Evolutionary conservation across 768 basidiomycete species (phyloP), one percentile per base, ranked within the genome.

Genomic region (Termitomyces sp.): DNA sequence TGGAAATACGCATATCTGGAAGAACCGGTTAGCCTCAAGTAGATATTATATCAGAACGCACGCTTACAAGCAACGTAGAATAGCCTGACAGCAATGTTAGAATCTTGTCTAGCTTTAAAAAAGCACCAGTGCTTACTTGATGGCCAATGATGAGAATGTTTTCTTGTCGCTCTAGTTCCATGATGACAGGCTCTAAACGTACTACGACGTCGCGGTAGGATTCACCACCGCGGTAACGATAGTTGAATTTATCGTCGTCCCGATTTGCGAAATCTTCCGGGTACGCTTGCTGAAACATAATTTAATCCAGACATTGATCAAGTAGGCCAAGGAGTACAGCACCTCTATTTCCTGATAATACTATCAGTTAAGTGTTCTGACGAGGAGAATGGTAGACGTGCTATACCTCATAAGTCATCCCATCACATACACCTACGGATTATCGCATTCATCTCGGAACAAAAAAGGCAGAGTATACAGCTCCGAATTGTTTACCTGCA

Each of bases 211-310:
- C 97, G 37, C 97, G 87, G 71, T 99, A 99, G 1, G 94, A 97
- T 75, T 99, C 97, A 55, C 97, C 97, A 66, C 88, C 95, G 65
- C 97, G 83, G 72, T 98, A 98, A 30, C 97, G 86, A 72, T 99
- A 99, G 73, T 98, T 98, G 74, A 97, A 99, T 74, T 99, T 99
- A 79, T 99, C 97, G 58, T 98, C 94, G 66, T 99, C 97, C 26
- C 97, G 87, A 69, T 95, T 95, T 16, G 93, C 95, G 72, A 95
- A 98, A 69, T 99, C 97, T 57, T 99, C 97, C 0, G 97, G 97
- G 69, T 98, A 99, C 61, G 87, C 83, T 81, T 87, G 85, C 93
- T 96, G 63, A 1, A 58, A 30, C 27, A 1, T 34, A 30, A 5
- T 58, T 27, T 27, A 22, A 48, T 55, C 33, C 33, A 53, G n/a